Evolutionary conservation across 306 rosid genomes (phyloP).

Genomic region (Vicia faba): DNA sequence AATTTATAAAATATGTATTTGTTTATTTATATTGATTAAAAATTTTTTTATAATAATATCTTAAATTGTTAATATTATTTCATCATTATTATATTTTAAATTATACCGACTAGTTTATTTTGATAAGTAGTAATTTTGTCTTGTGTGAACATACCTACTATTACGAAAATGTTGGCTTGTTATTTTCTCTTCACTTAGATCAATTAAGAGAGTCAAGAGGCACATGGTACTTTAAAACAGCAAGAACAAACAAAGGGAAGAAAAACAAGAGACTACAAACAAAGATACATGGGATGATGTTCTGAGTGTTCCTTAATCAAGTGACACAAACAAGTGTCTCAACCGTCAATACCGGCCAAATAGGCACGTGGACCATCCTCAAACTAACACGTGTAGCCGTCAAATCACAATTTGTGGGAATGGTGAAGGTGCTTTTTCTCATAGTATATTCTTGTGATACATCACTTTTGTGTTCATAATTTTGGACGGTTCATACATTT

Average conservation of each 20-base stretch:
- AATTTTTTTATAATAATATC: too few relatives aligned
- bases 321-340: constrained; percentile 45
- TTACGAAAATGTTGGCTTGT: too few relatives aligned
- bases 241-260: constrained; percentile 14
- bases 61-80: too few relatives aligned
- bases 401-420: constrained; percentile 28
- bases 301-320: constrained; percentile 38
- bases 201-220: constrained; percentile 4
- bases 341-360: constrained; percentile 61
- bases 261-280: constrained; percentile 37
- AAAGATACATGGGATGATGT: constrained; percentile 49
- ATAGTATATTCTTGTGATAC: background rate
- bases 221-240: constrained; percentile 32
- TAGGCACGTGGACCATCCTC: constrained; percentile 45
- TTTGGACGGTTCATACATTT: background rate
- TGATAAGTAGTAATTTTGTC: too few relatives aligned
- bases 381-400: constrained; percentile 39
- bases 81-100: too few relatives aligned
- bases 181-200: background rate
- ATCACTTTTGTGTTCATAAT: background rate
- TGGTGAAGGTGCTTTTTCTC: background rate
- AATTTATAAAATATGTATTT: too few relatives aligned
- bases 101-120: too few relatives aligned
- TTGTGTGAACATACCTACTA: too few relatives aligned
- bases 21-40: too few relatives aligned